Percentiles rank a stretch among this genome's conserved stretches.
Evolutionary conservation across 768 basidiomycete genomes (phyloP).

Genomic region (Sistotremastrum niveocremeum): DNA sequence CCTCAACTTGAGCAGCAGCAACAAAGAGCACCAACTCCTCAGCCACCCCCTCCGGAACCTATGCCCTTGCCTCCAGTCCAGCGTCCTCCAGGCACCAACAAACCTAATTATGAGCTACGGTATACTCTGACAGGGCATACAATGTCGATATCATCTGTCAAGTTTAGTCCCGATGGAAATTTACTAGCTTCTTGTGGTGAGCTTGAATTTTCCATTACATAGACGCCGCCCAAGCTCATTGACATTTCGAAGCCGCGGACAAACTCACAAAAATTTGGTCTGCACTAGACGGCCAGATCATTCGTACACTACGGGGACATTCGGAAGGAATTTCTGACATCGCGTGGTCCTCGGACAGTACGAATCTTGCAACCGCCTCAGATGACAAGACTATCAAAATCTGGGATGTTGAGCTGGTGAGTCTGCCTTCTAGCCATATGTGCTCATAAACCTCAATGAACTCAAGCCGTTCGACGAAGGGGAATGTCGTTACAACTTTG

Average conservation of each 20-base stretch:
- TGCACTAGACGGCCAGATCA: slow-evolving; percentile 52
- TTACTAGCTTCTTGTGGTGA: slow-evolving; percentile 76
- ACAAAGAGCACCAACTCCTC: slow-evolving; percentile 20
- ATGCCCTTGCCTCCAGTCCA: too few species aligned
- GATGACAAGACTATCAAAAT: slow-evolving; percentile 85
- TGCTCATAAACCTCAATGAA: not conserved
- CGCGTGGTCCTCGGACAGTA: slow-evolving; percentile 75
- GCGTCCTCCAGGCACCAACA: not conserved
- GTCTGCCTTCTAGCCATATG: slow-evolving; percentile 5
- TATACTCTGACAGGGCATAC: slow-evolving; percentile 73
- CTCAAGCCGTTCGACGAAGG: slow-evolving; percentile 21
- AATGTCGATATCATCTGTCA: slow-evolving; percentile 68
- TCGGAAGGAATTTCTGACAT: slow-evolving; percentile 79
- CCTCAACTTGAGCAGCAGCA: slow-evolving; percentile 34
- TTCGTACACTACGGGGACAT: slow-evolving; percentile 63
- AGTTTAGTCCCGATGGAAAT: slow-evolving; percentile 78
- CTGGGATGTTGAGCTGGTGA: slow-evolving; percentile 64
- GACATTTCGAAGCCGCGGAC: slow-evolving; percentile 48
- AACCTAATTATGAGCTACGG: slow-evolving; percentile 43
- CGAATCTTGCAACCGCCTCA: slow-evolving; percentile 80
- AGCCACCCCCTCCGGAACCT: slow-evolving; percentile 19
- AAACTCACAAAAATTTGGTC: slow-evolving; percentile 76
- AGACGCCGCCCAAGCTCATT: slow-evolving; percentile 6
- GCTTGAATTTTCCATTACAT: slow-evolving; percentile 14
- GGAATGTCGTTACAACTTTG: slow-evolving; percentile 48